Base-by-base conservation (phyloP, 305 asterid species). In the Fraxinus sp. region DNA sequence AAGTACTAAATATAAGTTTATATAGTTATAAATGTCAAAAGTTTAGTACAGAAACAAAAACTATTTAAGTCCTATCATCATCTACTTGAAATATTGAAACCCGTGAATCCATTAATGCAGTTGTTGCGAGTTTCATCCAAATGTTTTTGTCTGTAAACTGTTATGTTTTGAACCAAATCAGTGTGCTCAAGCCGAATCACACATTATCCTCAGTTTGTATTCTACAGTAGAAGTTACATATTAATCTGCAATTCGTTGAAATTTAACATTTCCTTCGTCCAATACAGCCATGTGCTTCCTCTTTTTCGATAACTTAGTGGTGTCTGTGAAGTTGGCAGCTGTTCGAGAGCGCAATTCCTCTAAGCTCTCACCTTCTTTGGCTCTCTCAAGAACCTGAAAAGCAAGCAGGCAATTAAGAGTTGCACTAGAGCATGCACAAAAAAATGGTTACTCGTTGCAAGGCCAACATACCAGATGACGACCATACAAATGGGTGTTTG, bases 321-420 rank as follows among this genome's bases (percentile, higher is more conserved):
- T 84, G 80, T 85, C 93, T 4, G 88, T 79, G 83, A 92, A 93
- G 83, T 93, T 95, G 79, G 97, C 93, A 13, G 97, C 97, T 3
- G 98, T 93, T 55, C 96, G 91, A 14, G 90, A 97, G 9, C 98
- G 93, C 81, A 93, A 80, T 76, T 95, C 98, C 74, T 93, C 98
- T 87, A 95, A 80, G 92, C 90, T 95, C 88, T 94, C 97, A 5
- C 96, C 97, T 91, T 93, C 99, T 85, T 95, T 95, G 33, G 99
- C 98, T 83, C 94, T 89, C 88, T 95, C 99, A 87, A 95, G 81
- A 80, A 94, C 99, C 99, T 95, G 88, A 83, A 86, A 73, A 8
- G 57, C 77, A 73, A 8, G 39, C 77, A 71, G 49, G 74, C 33
- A 85, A 62, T 84, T 66, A 18, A 73, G 70, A 33, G 13, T 74